Conservation (phyloP, 108 stramenopile genomes). For the Epipyxis sp. region DNA sequence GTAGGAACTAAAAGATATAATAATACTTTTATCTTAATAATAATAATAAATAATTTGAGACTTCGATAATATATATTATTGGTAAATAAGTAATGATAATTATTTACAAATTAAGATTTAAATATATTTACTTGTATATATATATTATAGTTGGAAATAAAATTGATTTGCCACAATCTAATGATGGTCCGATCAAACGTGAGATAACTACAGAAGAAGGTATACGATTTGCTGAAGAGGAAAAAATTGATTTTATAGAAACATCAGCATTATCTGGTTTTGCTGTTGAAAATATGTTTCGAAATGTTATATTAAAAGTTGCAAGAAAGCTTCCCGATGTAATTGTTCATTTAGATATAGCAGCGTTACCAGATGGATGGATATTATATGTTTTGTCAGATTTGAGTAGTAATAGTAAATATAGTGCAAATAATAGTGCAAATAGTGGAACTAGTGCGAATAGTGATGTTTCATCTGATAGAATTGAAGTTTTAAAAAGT, state of each 20-base stretch:
- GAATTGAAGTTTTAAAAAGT: not conserved
- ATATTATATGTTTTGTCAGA: not conserved
- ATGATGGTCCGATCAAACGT: not conserved
- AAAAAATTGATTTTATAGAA: conserved; percentile 23
- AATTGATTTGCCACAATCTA: not conserved
- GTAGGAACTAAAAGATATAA: too few relatives aligned
- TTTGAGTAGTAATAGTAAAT: not conserved
- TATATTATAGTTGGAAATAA: conserved; percentile 14
- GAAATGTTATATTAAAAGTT: not conserved
- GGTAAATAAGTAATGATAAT: too few relatives aligned
- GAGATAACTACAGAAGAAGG: not conserved
- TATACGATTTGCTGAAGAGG: not conserved
- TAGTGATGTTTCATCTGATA: not conserved
- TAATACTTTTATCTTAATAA: not conserved
- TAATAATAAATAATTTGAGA: not conserved
- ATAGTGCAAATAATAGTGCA: not conserved
- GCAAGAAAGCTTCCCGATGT: conserved; percentile 23
- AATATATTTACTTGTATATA: not conserved
- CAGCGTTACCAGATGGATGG: conserved; percentile 26
- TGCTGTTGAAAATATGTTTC: conserved; percentile 11
- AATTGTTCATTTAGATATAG: not conserved
- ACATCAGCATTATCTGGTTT: conserved; percentile 25
- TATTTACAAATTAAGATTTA: too few relatives aligned
- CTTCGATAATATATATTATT: not conserved
- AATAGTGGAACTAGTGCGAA: not conserved